A percentile compares a stretch with the other conserved stretches of the same genome.
Conservation (phyloP, 805 yeast genomes). For the Metschnikowia continentalis region DNA sequence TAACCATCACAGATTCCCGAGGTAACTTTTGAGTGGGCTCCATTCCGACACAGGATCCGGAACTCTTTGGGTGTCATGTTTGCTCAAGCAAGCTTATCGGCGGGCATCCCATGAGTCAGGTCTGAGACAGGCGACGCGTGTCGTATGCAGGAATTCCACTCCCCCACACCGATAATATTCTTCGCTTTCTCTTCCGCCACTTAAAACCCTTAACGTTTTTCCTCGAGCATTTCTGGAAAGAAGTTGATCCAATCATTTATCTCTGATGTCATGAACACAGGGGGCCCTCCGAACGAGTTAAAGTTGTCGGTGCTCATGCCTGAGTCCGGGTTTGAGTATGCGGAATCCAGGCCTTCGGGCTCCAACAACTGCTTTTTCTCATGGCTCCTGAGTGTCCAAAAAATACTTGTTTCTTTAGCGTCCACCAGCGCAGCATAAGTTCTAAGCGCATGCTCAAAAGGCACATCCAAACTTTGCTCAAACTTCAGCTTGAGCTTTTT, state of each 20-base stretch:
- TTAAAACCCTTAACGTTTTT: background rate
- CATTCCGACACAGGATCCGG: slow-evolving; percentile 6
- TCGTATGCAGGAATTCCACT: background rate
- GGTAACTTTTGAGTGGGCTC: slow-evolving; percentile 7
- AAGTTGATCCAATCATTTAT: slow-evolving; percentile 8
- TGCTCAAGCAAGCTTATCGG: background rate
- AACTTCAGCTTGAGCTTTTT: slow-evolving; percentile 7
- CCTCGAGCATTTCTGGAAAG: slow-evolving; percentile 7
- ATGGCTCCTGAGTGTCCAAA: background rate
- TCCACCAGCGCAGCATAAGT: background rate
- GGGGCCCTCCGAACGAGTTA: slow-evolving; percentile 9
- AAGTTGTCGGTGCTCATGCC: background rate
- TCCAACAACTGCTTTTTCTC: background rate
- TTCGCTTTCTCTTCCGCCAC: background rate
- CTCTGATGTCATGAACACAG: slow-evolving; percentile 8
- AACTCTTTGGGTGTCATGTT: slow-evolving; percentile 7
- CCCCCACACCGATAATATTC: background rate
- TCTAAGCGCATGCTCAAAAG: slow-evolving; percentile 5
- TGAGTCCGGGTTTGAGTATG: background rate
- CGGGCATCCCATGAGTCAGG: background rate
- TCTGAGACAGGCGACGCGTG: background rate
- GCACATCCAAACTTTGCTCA: slow-evolving; percentile 4
- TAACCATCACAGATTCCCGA: slow-evolving; percentile 21
- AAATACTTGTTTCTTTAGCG: background rate
- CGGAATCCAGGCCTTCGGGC: background rate